A percentile compares a stretch with the other conserved stretches of the same genome.
Evolutionary conservation across 2,329 filamentous ascomycete genomes (phyloP).

Genomic region (Cytospora paraplurivora): DNA sequence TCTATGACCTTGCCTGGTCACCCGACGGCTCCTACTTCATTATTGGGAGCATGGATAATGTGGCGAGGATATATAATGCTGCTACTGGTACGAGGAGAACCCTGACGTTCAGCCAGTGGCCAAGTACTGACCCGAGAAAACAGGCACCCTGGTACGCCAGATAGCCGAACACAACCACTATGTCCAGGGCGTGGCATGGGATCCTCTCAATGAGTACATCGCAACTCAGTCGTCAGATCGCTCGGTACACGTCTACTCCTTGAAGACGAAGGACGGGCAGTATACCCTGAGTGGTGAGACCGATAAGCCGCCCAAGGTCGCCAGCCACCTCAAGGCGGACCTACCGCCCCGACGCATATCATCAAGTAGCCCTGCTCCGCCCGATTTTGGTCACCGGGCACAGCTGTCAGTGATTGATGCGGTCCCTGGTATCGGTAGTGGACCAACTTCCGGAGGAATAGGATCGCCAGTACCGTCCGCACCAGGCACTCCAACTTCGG

Average conservation of each 20-base stretch:
- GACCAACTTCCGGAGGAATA: slow-evolving; percentile 48
- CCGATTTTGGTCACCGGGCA: slow-evolving; percentile 71
- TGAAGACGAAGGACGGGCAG: slow-evolving; percentile 95
- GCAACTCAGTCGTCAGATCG: slow-evolving; percentile 97
- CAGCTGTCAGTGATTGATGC: slow-evolving; percentile 61
- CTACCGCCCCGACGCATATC: slow-evolving; percentile 88
- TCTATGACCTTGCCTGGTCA: slow-evolving; percentile 98
- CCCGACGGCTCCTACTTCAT: slow-evolving; percentile 97
- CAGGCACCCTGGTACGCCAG: slow-evolving; percentile 73
- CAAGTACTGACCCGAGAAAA: neutral
- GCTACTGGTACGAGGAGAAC: slow-evolving; percentile 65
- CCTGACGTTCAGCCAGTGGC: neutral
- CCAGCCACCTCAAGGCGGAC: slow-evolving; percentile 79
- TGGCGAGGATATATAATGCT: slow-evolving; percentile 94
- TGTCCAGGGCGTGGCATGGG: slow-evolving; percentile 97
- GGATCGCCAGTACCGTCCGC: slow-evolving; percentile 88
- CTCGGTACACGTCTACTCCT: slow-evolving; percentile 94
- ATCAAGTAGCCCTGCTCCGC: slow-evolving; percentile 87
- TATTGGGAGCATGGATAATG: slow-evolving; percentile 98
- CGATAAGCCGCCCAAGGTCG: slow-evolving; percentile 75
- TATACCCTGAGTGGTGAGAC: slow-evolving; percentile 71
- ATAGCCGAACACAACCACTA: slow-evolving; percentile 98
- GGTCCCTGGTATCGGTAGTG: slow-evolving; percentile 40
- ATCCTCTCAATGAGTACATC: slow-evolving; percentile 96
- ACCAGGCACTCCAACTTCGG: slow-evolving; percentile 88